Base-by-base conservation (phyloP, 345 rosid genomes). In the Clarkia xantiana region DNA sequence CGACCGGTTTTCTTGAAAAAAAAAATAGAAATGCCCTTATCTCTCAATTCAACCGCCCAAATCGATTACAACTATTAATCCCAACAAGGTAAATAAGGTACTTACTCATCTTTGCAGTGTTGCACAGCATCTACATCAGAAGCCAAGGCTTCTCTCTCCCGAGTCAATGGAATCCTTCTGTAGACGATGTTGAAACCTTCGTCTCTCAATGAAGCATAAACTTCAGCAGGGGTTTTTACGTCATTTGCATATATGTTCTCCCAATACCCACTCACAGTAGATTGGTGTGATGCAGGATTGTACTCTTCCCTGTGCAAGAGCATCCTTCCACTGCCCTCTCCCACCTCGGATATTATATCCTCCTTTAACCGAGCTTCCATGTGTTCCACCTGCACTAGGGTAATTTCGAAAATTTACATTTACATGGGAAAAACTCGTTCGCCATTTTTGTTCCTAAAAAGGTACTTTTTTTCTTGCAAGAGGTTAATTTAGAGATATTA, bases 291-390 rank as follows among this genome's bases (percentile, higher is more conserved):
- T 47, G 71, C 72, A 6, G 89, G 76, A 23, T 67, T 77, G 59
- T 76, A 77, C 67, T 90, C 98, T 81, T 90, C 98, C 43, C 96
- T 86, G 62, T 90, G 98, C 64, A 90, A 67, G 70, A 90, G 86
- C 73, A 90, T 79, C 66, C 91, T 65, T 15, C 96, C 93, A 48
- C 86, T 76, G 60, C 94, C 77, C 44, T 67, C 72, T 57, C 67
- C 58, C 54, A 83, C 78, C 66, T 83, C 96, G 9, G 86, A 64
- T 54, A 81, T 60, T 61, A 90, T 90, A 68, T 90, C 96, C 64
- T 90, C 94, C 70, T 90, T 90, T 40, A 90, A 61, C 25, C 96
- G 72, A 20, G 89, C 75, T 64, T 90, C 98, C 72, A 90, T 65
- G 66, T 81, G 76, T 54, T 86, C 93, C 52, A 90, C 96, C 98